These are phyloP conservation scores for Trichoderma aggressivum DNA, from an alignment of 2,329 filamentous ascomycete genomes.

Conservation along the genomic window DNA sequence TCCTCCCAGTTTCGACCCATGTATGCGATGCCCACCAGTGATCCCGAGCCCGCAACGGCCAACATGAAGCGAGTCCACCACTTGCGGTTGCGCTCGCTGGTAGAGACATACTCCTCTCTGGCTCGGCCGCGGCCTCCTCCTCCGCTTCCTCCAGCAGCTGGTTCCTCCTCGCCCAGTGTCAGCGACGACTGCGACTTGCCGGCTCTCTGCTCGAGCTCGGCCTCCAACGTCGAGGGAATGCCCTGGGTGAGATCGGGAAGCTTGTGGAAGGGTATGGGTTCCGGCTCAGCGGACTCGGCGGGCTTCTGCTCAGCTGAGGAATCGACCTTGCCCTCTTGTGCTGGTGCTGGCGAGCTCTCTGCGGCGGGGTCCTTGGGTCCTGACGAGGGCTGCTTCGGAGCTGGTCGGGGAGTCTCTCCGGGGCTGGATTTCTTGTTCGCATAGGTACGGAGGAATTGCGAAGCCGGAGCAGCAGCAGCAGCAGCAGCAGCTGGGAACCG, in stretches of 20 bases:
- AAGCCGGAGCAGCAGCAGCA: slow-evolving; percentile 20
- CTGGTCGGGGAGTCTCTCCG: slow-evolving; percentile 18
- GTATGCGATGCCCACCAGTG: slow-evolving; percentile 62
- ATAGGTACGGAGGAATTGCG: slow-evolving; percentile 32
- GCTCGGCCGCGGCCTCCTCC: slow-evolving; percentile 36
- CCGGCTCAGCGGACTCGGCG: slow-evolving; percentile 33
- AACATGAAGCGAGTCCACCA: slow-evolving; percentile 75
- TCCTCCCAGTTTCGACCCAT: slow-evolving; percentile 88
- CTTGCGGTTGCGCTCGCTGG: slow-evolving; percentile 77
- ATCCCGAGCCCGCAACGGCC: slow-evolving; percentile 53
- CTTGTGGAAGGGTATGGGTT: slow-evolving; percentile 57
- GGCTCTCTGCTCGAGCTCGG: slow-evolving; percentile 58
- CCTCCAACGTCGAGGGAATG: slow-evolving; percentile 85
- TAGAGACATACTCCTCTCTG: slow-evolving; percentile 81
- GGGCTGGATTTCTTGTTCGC: slow-evolving; percentile 25
- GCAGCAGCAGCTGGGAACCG: slow-evolving; percentile 24
- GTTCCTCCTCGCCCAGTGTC: slow-evolving; percentile 37
- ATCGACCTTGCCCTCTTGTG: too few relatives aligned
- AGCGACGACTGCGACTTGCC: slow-evolving; percentile 33
- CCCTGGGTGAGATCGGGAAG: slow-evolving; percentile 91
- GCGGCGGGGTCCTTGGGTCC: slow-evolving; percentile 8
- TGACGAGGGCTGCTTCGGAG: slow-evolving; percentile 10
- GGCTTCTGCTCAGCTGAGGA: slow-evolving; percentile 24
- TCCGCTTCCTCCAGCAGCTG: slow-evolving; percentile 27
- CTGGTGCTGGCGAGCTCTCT: slow-evolving; percentile 4